Evolutionary conservation across 768 basidiomycete species (phyloP).

Genomic region (Boletus subcaerulescens): DNA sequence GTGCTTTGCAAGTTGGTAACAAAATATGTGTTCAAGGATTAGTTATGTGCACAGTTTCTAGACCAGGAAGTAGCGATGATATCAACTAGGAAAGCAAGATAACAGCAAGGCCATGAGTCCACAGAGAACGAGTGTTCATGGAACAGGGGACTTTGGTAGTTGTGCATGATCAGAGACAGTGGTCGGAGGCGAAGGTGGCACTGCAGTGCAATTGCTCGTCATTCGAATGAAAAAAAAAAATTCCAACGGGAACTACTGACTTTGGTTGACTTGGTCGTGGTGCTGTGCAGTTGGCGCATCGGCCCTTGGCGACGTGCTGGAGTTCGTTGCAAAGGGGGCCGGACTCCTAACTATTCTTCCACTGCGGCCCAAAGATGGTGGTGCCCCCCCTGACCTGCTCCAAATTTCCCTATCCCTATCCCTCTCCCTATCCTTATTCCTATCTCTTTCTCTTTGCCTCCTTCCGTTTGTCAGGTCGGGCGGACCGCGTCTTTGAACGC

Average conservation of each 20-base stretch:
- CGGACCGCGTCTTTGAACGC: constrained; percentile 4
- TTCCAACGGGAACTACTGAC: background rate
- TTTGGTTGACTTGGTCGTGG: background rate
- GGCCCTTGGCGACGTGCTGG: background rate
- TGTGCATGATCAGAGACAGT: background rate
- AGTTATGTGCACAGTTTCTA: constrained; percentile 6
- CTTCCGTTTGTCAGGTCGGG: constrained; percentile 1
- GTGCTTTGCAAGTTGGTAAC: constrained; percentile 30
- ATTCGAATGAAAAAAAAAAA: background rate
- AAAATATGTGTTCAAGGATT: constrained; percentile 17
- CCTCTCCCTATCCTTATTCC: background rate
- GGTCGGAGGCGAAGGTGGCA: background rate
- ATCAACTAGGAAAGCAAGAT: background rate
- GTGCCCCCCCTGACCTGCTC: no score
- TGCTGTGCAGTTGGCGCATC: background rate
- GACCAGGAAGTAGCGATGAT: background rate
- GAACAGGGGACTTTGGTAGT: background rate
- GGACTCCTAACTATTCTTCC: background rate
- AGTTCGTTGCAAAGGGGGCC: background rate
- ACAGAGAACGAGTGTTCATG: background rate
- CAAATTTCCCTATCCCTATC: no score
- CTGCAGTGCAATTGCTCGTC: background rate
- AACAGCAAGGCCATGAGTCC: background rate
- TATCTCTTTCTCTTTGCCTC: background rate
- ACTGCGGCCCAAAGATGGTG: no score